Base-by-base conservation (phyloP, 2,329 filamentous ascomycete species). In the Colletotrichum sojae region DNA sequence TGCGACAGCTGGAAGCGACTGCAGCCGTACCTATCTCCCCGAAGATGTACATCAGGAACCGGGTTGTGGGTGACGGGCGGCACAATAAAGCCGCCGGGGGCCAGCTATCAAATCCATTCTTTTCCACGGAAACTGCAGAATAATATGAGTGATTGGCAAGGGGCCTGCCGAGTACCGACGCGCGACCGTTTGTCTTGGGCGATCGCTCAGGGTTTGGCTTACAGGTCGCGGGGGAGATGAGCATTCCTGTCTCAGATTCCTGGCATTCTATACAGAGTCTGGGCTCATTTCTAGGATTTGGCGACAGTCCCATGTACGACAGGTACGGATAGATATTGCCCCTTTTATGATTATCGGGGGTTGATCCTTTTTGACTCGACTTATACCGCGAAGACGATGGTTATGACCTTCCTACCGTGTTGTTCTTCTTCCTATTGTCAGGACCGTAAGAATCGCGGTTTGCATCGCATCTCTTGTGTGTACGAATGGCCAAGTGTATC, bases 191-290 rank as follows among this genome's bases (percentile, higher is more conserved):
- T 57, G 40, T 68, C 18, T 58, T 54, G 39, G 46, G 18, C 31
- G 22, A 22, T 18, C 36, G 31, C 36, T 45, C 22, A 67, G 52
- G 25, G 25, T 43, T 43, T n/a, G 58, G 51, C 31, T 36, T 15
- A 31, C 20, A 27, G 49, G 51, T 31, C 27, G 57, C 22, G 54
- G 18, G 15, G 51, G 54, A 55, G 15, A 62, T 55, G 60, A 64
- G 46, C 43, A 64, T 58, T 16, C 45, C 15, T 64, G 60, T 68
- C 65, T 68, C 39, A 22, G 60, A 39, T 46, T 48, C 16, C 65
- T 46, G 27, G 22, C 9, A 22, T 18, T 9, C 12, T 4, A 16
- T 27, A 8, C 22, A 10, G 25, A 27, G 16, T 25, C n/a, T 40
- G 16, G n/a, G 20, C 27, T 6, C 13, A 31, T 6, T 55, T 18